A percentile compares a stretch with the other conserved stretches of the same genome.
Conservation (phyloP, 495 filamentous ascomycete genomes). For the Wilcoxina mikolae region DNA sequence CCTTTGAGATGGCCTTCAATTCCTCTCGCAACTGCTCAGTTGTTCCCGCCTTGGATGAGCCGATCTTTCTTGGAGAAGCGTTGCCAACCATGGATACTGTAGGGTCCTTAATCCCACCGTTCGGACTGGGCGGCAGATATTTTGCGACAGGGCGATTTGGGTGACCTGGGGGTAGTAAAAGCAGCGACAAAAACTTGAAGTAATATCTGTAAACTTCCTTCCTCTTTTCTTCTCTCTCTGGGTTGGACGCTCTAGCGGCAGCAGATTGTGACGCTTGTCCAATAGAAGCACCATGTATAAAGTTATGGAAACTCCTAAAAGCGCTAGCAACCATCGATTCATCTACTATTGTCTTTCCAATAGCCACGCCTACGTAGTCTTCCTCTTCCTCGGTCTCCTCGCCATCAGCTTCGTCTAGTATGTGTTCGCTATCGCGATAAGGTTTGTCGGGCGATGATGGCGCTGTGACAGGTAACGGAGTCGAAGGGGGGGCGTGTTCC, state of each 20-base stretch:
- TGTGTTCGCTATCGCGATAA: too few species aligned
- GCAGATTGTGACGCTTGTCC: neutral
- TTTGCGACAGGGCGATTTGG: conserved; percentile 14
- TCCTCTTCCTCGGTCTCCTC: conserved; percentile 8
- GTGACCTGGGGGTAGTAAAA: conserved; percentile 22
- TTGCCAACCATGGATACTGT: neutral
- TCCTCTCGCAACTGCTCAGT: conserved; percentile 14
- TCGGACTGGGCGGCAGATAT: neutral
- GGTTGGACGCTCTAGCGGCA: neutral
- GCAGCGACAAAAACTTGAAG: conserved; percentile 26
- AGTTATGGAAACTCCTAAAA: conserved; percentile 23
- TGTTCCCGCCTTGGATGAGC: conserved; percentile 8
- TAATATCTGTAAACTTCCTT: conserved; percentile 25
- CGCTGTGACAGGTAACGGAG: conserved; percentile 17
- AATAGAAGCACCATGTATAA: conserved; percentile 5
- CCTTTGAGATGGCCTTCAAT: conserved; percentile 14
- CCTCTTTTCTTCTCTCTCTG: conserved; percentile 8
- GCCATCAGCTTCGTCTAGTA: neutral
- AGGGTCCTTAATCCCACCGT: neutral
- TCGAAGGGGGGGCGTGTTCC: conserved; percentile 32
- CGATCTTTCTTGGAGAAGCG: neutral
- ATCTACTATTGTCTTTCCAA: conserved; percentile 17
- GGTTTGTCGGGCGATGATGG: neutral
- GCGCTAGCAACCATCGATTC: conserved; percentile 20
- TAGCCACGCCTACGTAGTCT: conserved; percentile 15